Conservation (phyloP, 1,284 basidiomycete species). For the Heterobasidion parviporum region DNA sequence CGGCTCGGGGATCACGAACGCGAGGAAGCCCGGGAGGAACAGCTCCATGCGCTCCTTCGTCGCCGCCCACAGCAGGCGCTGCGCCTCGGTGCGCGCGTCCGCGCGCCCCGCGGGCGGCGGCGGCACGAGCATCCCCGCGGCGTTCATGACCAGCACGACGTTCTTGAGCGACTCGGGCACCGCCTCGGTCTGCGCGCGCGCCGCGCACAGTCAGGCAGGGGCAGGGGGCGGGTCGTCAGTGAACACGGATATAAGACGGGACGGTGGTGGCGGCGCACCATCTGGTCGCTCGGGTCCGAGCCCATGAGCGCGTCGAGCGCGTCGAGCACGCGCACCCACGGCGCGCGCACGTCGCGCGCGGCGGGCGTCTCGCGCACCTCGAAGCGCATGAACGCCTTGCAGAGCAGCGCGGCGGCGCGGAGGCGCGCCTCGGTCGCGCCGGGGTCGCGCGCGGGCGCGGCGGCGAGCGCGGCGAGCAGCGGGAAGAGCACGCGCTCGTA, state of each 20-base stretch:
- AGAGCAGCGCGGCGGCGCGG: slow-evolving; percentile 80
- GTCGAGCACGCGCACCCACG: slow-evolving; percentile 93
- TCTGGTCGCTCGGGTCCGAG: slow-evolving; percentile 74
- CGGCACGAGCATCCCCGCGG: slow-evolving; percentile 74
- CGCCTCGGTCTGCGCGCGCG: slow-evolving; percentile 74
- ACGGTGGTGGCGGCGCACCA: slow-evolving; percentile 52
- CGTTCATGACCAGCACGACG: slow-evolving; percentile 93
- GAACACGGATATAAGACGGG: neutral
- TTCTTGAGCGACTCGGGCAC: slow-evolving; percentile 97
- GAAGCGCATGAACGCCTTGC: slow-evolving; percentile 94
- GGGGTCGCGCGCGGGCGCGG: slow-evolving; percentile 54
- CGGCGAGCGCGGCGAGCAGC: slow-evolving; percentile 78
- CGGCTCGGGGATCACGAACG: slow-evolving; percentile 53
- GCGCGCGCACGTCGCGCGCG: slow-evolving; percentile 37
- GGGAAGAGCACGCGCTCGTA: slow-evolving; percentile 92
- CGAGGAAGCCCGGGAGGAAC: slow-evolving; percentile 84
- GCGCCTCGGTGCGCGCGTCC: slow-evolving; percentile 53
- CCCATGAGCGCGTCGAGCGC: slow-evolving; percentile 87
- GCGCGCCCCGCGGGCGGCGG: slow-evolving; percentile 38
- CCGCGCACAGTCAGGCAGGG: slow-evolving; percentile 1
- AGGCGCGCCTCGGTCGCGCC: slow-evolving; percentile 86
- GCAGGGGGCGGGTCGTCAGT: neutral
- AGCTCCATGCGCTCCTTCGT: slow-evolving; percentile 81
- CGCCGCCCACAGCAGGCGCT: slow-evolving; percentile 74
- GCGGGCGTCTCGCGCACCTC: slow-evolving; percentile 66